Conservation (phyloP, 306 rosid genomes). For the Bauhinia variegata region DNA sequence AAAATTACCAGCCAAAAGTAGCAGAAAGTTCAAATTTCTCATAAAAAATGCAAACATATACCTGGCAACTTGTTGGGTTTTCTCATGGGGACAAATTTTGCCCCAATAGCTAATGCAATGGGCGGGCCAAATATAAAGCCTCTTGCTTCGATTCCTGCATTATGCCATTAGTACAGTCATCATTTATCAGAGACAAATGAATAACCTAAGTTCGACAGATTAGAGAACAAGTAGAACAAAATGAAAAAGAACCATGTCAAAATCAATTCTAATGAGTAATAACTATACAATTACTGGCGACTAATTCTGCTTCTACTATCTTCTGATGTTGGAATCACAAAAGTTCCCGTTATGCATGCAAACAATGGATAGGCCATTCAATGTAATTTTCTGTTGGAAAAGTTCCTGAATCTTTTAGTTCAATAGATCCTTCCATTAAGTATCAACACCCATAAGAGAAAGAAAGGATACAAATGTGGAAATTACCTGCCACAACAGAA, state of each 20-base stretch:
- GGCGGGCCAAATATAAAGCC: slow-evolving; percentile 99
- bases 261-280: slow-evolving; percentile 15
- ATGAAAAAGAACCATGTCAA: slow-evolving; percentile 2
- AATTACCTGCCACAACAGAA: slow-evolving; percentile 91
- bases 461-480: neutral
- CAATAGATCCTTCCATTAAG: slow-evolving; percentile 12
- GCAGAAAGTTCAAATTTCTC: neutral
- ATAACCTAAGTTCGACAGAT: slow-evolving; percentile 17
- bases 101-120: slow-evolving; percentile 95
- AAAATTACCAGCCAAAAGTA: slow-evolving; percentile 26
- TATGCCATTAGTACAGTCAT: slow-evolving; percentile 20
- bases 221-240: slow-evolving; percentile 12
- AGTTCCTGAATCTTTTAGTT: slow-evolving; percentile 1
- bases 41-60: slow-evolving; percentile 36
- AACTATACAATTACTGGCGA: neutral
- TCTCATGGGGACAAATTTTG: slow-evolving; percentile 97
- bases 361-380: slow-evolving; percentile 4
- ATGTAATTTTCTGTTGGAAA: neutral
- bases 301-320: slow-evolving; percentile 3
- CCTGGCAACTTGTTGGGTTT: slow-evolving; percentile 98
- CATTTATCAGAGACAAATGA: slow-evolving; percentile 23
- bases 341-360: slow-evolving; percentile 6
- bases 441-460: neutral
- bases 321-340: slow-evolving; percentile 19
- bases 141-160: slow-evolving; percentile 90